Conservation (phyloP, 192 early-diverging fungal species). For the Backusella parvicylindrica region DNA sequence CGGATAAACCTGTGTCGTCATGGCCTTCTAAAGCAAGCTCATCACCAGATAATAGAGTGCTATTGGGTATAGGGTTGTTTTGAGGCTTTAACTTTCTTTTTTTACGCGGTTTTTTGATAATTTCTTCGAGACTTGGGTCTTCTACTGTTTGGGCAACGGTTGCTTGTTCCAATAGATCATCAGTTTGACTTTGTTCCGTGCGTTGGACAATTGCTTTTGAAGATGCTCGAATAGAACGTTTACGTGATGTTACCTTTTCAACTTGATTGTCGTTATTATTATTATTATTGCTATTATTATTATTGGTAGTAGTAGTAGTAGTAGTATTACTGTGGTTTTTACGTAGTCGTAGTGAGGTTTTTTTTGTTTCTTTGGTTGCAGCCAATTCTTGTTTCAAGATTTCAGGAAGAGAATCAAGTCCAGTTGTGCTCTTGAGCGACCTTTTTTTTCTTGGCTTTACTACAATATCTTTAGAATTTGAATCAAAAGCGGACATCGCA, state of each 20-base stretch:
- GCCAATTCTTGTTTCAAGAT: not conserved
- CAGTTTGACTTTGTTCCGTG: not conserved
- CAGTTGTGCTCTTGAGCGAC: not conserved
- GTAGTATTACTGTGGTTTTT: not conserved
- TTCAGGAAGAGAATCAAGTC: not conserved
- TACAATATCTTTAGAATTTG: not conserved
- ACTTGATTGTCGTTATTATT: not conserved
- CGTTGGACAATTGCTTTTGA: not conserved
- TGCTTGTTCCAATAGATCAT: not conserved
- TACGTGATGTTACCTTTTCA: not conserved
- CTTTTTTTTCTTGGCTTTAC: not conserved
- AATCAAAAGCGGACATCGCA: not conserved
- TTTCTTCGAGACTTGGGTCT: not conserved
- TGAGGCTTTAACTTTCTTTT: not conserved
- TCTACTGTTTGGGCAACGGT: not conserved
- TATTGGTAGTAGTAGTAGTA: not conserved
- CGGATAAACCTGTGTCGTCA: not conserved
- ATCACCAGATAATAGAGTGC: not conserved
- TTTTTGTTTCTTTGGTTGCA: not conserved
- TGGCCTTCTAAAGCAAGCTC: not conserved
- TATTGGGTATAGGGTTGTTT: not conserved
- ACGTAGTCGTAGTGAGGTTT: not conserved
- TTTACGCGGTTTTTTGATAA: not conserved
- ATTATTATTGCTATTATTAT: not conserved
- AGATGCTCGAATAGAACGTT: conserved; percentile 1